Percentiles rank a stretch among this genome's conserved stretches.
These are phyloP conservation scores for Vaccinium corymbosum DNA, from an alignment of 148 eudicot species.

Conservation along the genomic window DNA sequence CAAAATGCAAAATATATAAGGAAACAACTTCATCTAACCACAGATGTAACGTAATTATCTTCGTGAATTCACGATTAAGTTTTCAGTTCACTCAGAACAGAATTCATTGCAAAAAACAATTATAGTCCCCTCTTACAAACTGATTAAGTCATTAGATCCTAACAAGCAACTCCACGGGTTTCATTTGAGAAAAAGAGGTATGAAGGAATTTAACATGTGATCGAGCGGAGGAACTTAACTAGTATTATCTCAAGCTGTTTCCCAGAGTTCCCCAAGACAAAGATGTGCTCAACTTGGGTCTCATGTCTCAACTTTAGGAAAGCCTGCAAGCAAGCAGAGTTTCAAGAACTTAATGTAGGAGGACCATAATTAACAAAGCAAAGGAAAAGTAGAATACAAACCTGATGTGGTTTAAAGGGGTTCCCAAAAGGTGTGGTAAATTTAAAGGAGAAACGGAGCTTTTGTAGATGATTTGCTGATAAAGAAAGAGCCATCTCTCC, in stretches of 20 bases:
- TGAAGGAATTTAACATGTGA: background rate
- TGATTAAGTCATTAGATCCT: background rate
- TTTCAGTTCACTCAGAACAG: background rate
- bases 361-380: background rate
- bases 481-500: conserved; percentile 54
- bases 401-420: conserved; percentile 90
- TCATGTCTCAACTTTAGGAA: conserved; percentile 77
- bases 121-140: background rate
- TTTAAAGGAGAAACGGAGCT: conserved; percentile 72
- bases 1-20: conserved; percentile 5
- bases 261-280: conserved; percentile 61
- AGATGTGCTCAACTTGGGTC: conserved; percentile 80
- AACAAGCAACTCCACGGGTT: background rate
- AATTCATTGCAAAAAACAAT: background rate
- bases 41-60: background rate
- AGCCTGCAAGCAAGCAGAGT: conserved; percentile 44
- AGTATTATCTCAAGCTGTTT: conserved; percentile 59
- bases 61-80: too few relatives aligned
- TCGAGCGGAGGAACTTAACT: conserved; percentile 38
- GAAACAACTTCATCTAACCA: background rate
- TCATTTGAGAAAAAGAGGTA: background rate
- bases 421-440: conserved; percentile 66
- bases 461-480: conserved; percentile 91
- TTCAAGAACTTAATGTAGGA: conserved; percentile 25
- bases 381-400: conserved; percentile 17